These are phyloP conservation scores for Blastobotrys illinoisensis DNA, from an alignment of 1,139 yeast species.

Conservation along the genomic window DNA sequence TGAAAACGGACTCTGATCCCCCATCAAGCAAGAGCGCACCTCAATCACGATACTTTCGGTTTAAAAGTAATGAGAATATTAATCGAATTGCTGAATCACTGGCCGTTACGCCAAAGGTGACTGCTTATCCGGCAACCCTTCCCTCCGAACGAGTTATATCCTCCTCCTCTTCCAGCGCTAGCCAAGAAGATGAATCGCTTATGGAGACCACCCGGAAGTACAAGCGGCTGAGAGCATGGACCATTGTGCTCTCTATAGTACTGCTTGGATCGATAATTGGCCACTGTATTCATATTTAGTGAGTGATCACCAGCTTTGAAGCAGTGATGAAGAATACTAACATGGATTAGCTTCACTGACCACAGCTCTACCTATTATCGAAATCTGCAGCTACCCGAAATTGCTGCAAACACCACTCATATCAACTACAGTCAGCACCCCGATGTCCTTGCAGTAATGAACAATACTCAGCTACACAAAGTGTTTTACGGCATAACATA, in stretches of 20 bases:
- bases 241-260: not conserved
- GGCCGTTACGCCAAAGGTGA: not conserved
- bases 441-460: constrained; percentile 7
- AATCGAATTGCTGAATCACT: not conserved
- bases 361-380: not conserved
- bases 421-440: not conserved
- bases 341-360: not conserved
- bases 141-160: not conserved
- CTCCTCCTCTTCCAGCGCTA: not conserved
- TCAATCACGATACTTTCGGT: not conserved
- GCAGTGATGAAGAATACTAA: too few relatives aligned
- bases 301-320: too few relatives aligned
- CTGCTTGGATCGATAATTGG: not conserved
- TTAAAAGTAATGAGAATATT: not conserved
- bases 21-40: not conserved
- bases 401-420: not conserved
- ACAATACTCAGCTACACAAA: constrained; percentile 26
- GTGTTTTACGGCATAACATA: constrained; percentile 57
- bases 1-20: not conserved
- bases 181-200: not conserved
- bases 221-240: not conserved
- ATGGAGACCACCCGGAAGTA: not conserved
- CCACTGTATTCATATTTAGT: not conserved
- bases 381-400: not conserved
- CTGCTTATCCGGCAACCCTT: not conserved